Evolutionary conservation across 495 filamentous ascomycete species (phyloP).

Genomic region (Poronia punctata): DNA sequence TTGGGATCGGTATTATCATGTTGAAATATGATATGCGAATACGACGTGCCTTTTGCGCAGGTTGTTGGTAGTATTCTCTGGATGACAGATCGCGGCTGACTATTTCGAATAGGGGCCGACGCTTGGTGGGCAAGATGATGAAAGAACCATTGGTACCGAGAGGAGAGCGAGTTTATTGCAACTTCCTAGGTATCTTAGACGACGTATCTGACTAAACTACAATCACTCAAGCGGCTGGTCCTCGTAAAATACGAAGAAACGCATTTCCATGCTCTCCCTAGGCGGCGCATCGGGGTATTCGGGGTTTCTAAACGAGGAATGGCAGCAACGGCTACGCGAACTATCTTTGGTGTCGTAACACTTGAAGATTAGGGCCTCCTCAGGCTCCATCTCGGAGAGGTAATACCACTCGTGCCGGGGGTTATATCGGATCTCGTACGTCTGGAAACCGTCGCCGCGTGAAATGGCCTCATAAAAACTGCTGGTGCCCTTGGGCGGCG

Average conservation of each 20-base stretch:
- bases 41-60: too few species aligned
- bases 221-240: slow-evolving; percentile 3
- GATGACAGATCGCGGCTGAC: too few species aligned
- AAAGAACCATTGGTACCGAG: too few species aligned
- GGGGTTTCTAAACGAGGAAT: slow-evolving; percentile 14
- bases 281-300: slow-evolving; percentile 3
- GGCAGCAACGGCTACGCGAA: slow-evolving; percentile 10
- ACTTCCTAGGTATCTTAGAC: too few species aligned
- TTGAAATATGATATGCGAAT: neutral
- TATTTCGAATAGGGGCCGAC: too few species aligned
- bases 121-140: too few species aligned
- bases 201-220: too few species aligned
- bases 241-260: slow-evolving; percentile 17
- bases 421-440: slow-evolving; percentile 1
- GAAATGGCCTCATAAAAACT: slow-evolving; percentile 38
- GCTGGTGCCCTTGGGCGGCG: slow-evolving; percentile 42
- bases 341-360: slow-evolving; percentile 50
- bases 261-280: slow-evolving; percentile 19
- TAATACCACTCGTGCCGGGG: slow-evolving; percentile 45
- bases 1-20: slow-evolving; percentile 3
- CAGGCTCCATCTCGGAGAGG: slow-evolving; percentile 42
- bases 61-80: too few species aligned
- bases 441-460: slow-evolving; percentile 7
- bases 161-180: too few species aligned
- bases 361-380: slow-evolving; percentile 52